phyloP scores from a whole-genome alignment of 2,329 filamentous ascomycete species.

The Passalora sequoiae region DNA sequence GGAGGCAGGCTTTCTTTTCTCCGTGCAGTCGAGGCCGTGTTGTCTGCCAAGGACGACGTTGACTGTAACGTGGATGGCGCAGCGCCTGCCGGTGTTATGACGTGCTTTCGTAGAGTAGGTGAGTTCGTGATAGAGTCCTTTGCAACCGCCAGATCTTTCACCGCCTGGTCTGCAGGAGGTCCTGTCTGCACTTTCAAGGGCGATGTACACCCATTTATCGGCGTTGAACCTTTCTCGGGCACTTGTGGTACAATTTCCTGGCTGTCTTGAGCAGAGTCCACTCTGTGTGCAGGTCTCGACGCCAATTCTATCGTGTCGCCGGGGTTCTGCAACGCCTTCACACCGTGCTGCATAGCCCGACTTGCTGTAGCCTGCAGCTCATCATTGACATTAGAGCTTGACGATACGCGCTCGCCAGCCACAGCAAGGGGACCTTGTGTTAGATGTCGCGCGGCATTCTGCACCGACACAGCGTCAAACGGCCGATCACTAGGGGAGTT shows the following conservation, averaged over 20 bases:
- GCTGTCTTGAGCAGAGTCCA: constrained; percentile 22
- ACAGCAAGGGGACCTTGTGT: too few species aligned
- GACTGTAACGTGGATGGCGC: constrained; percentile 24
- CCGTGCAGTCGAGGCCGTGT: constrained; percentile 19
- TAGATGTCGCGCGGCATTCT: too few species aligned
- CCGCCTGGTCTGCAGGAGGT: constrained; percentile 1
- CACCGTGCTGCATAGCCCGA: constrained; percentile 15
- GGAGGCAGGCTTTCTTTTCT: constrained; percentile 29
- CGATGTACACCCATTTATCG: constrained; percentile 2
- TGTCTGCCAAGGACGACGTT: constrained; percentile 17
- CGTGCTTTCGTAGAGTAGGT: constrained; percentile 22
- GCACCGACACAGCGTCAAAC: too few species aligned
- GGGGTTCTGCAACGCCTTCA: constrained; percentile 4
- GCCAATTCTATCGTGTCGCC: constrained; percentile 9
- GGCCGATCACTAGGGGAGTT: too few species aligned
- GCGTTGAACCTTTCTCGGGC: constrained; percentile 4
- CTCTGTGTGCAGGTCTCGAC: constrained; percentile 10
- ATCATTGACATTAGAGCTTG: neutral
- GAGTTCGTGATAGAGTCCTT: constrained; percentile 21
- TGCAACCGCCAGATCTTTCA: constrained; percentile 3
- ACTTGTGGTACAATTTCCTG: constrained; percentile 16
- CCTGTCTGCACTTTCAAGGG: constrained; percentile 7
- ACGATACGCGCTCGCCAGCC: too few species aligned
- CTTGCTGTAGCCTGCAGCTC: constrained; percentile 14
- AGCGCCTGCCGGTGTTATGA: constrained; percentile 15